Base-by-base conservation (phyloP, 805 yeast genomes). In the Lachancea kluyveri region DNA sequence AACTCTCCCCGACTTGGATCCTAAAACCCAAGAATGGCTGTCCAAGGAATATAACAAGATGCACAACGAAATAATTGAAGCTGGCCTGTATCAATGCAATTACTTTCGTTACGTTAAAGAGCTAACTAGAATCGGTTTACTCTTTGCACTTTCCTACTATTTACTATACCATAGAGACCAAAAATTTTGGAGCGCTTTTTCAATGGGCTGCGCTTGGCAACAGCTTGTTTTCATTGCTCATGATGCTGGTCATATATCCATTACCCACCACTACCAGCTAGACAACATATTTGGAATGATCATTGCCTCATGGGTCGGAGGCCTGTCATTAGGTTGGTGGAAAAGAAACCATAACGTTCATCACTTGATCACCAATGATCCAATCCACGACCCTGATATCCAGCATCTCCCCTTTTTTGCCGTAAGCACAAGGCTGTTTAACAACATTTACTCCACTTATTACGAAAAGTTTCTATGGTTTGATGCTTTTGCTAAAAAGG, bases 301-400 rank as follows among this genome's bases (percentile, higher is more conserved):
- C 2, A 64, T 86, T 30, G 94, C 95, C 1, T 75, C 83, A 40
- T 86, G 69, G 64, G 58, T 77, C 31, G 96, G 96, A n/a, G 96
- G 96, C 0, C 65, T 86, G 24, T 82, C 94, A 27, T 52, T 85
- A 13, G 94, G 95, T 2, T 86, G 96, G 96, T 86, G 96, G 96
- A 87, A 86, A 47, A 67, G 88, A 31, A 86, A 83, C 57, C 96
- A 86, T 59, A 86, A 86, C 53, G 94, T 86, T n/a, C 96, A 86
- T 57, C 96, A 86, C 54, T 60, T 86, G 31, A 70, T 86, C 33
- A 82, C 95, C n/a, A 86, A 86, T 56, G 95, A 86, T 51, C 95
- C 96, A 0, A 80, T 81, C 2, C 95, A 87, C 52, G 96, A 86
- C 49, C 96, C 96, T 0, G 96, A 86, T 59, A 87, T 86, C 52